Evolutionary conservation across 495 filamentous ascomycete species (phyloP).

Genomic region (Immersiella caudata): DNA sequence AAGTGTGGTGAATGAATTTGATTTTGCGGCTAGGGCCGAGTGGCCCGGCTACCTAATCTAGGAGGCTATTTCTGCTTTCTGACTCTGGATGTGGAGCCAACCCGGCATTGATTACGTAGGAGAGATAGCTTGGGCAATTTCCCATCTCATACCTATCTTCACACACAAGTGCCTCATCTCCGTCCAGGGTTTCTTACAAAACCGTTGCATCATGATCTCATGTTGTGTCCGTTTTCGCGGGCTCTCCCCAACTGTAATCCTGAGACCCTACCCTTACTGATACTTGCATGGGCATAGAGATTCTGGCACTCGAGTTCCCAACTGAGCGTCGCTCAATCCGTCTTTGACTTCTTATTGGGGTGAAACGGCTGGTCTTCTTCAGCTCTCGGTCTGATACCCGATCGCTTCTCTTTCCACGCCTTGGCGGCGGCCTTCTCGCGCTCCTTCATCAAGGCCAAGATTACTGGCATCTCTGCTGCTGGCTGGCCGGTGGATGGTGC

Average conservation of each 20-base stretch:
- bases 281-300: not conserved
- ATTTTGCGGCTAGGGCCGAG: not conserved
- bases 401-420: not conserved
- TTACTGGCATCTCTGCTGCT: not conserved
- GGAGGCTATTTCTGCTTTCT: too few species aligned
- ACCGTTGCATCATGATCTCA: not conserved
- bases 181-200: not conserved
- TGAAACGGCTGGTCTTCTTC: not conserved
- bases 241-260: not conserved
- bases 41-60: too few species aligned
- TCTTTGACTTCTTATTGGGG: slow-evolving; percentile 1
- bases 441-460: not conserved
- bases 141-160: too few species aligned
- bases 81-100: too few species aligned
- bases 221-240: not conserved
- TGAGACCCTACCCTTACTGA: not conserved
- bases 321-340: not conserved
- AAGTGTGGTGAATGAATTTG: not conserved
- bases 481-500: not conserved
- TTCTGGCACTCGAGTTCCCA: not conserved
- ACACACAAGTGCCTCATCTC: not conserved
- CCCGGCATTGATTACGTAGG: too few species aligned
- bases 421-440: not conserved
- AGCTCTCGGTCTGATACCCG: not conserved
- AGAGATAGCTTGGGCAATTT: too few species aligned